These are phyloP conservation scores for Scheffersomyces segobiensis DNA, from an alignment of 1,139 yeast species.

Conservation along the genomic window DNA sequence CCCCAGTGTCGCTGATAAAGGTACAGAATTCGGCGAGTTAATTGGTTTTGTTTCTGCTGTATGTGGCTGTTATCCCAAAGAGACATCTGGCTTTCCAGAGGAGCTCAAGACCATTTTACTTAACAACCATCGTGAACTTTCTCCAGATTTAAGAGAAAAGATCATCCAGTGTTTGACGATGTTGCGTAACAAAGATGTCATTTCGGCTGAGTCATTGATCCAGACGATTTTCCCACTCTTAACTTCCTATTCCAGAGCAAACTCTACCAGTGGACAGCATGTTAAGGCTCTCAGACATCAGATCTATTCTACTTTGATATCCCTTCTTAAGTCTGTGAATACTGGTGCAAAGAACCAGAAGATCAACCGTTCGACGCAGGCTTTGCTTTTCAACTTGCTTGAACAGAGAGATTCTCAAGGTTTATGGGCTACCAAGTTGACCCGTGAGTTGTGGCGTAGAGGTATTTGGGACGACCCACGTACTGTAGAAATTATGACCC, in stretches of 20 bases:
- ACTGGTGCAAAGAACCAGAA: slow-evolving; percentile 85
- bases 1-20: slow-evolving; percentile 62
- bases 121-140: slow-evolving; percentile 75
- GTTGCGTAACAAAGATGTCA: slow-evolving; percentile 85
- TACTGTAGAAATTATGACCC: slow-evolving; percentile 95
- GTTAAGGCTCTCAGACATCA: slow-evolving; percentile 83
- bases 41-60: slow-evolving; percentile 93
- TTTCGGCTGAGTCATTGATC: slow-evolving; percentile 75
- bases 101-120: slow-evolving; percentile 70
- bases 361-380: slow-evolving; percentile 86
- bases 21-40: slow-evolving; percentile 74
- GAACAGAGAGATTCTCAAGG: slow-evolving; percentile 82
- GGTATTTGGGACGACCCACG: slow-evolving; percentile 98
- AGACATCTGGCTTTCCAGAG: slow-evolving; percentile 79
- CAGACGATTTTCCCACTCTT: slow-evolving; percentile 88
- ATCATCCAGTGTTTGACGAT: slow-evolving; percentile 85
- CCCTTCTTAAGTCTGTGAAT: slow-evolving; percentile 78
- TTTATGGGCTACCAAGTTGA: slow-evolving; percentile 92
- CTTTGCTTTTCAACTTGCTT: slow-evolving; percentile 79
- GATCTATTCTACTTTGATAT: slow-evolving; percentile 74
- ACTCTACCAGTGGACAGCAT: slow-evolving; percentile 62
- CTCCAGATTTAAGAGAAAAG: slow-evolving; percentile 87
- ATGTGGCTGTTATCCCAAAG: slow-evolving; percentile 84
- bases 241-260: slow-evolving; percentile 44
- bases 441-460: slow-evolving; percentile 95